These are phyloP conservation scores for Kingdonia uniflora DNA, from an alignment of 164 flowering plant genomes.

Conservation along the genomic window DNA sequence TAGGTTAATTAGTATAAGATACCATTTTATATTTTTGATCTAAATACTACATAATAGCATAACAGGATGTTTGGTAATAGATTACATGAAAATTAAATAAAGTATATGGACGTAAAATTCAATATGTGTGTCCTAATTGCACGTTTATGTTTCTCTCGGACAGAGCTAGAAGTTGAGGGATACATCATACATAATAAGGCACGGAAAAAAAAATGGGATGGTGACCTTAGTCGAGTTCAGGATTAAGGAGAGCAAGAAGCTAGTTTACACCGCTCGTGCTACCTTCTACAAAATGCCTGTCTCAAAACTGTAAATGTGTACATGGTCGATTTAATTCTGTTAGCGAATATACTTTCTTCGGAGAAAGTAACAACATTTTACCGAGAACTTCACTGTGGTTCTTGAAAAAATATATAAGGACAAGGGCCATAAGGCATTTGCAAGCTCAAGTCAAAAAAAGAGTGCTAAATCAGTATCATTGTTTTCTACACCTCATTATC, in stretches of 20 bases:
- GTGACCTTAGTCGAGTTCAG: slow-evolving; percentile 46
- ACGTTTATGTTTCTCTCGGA: slow-evolving; percentile 20
- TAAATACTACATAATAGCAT: too few relatives aligned
- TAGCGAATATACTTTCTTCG: too few relatives aligned
- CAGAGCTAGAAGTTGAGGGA: slow-evolving; percentile 41
- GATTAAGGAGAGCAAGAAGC: slow-evolving; percentile 29
- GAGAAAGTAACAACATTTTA: too few relatives aligned
- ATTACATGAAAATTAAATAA: not conserved
- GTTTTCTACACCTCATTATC: too few relatives aligned
- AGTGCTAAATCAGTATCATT: too few relatives aligned
- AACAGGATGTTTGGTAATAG: not conserved
- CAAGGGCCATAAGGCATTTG: too few relatives aligned
- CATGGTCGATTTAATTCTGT: too few relatives aligned
- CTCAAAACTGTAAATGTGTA: slow-evolving; percentile 30
- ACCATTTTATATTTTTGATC: too few relatives aligned
- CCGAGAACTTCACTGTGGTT: too few relatives aligned
- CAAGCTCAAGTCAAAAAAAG: too few relatives aligned
- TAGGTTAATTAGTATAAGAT: too few relatives aligned
- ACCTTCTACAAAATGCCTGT: slow-evolving; percentile 48
- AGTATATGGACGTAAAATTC: not conserved
- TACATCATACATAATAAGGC: slow-evolving; percentile 39
- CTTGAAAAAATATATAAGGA: too few relatives aligned
- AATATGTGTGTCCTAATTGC: not conserved
- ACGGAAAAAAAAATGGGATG: slow-evolving; percentile 63
- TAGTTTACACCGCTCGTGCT: slow-evolving; percentile 44